Percentiles rank a stretch among this genome's conserved stretches.
phyloP scores from a whole-genome alignment of 1,139 yeast genomes.

The Eremothecium gossypii region DNA sequence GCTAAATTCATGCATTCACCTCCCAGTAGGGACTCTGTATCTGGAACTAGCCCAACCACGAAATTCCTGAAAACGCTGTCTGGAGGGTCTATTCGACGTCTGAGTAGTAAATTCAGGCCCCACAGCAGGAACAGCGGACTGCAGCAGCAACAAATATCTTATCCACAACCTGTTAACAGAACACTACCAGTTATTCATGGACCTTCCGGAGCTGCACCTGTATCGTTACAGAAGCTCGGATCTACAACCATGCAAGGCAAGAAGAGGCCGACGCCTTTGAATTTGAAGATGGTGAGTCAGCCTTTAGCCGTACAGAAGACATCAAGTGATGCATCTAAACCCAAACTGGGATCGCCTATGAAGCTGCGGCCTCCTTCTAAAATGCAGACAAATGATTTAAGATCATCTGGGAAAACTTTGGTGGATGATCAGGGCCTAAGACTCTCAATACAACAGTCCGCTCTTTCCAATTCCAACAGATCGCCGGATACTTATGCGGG shows the following conservation, averaged over 20 bases:
- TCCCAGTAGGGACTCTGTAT: neutral
- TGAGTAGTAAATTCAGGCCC: neutral
- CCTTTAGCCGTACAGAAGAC: conserved; percentile 4
- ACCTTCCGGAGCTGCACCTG: too few relatives aligned
- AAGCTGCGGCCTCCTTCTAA: neutral
- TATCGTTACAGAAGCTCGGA: too few relatives aligned
- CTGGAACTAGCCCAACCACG: neutral
- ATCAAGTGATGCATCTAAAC: neutral
- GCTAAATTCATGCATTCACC: neutral
- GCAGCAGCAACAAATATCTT: neutral
- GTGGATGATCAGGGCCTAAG: neutral
- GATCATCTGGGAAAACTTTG: too few relatives aligned
- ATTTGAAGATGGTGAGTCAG: conserved; percentile 5
- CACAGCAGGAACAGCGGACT: neutral
- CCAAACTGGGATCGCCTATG: neutral
- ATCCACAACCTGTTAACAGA: too few relatives aligned
- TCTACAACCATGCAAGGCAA: neutral
- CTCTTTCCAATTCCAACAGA: neutral
- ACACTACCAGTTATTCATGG: too few relatives aligned
- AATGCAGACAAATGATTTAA: neutral
- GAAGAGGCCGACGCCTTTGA: conserved; percentile 6
- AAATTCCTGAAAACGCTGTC: neutral
- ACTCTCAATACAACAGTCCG: neutral
- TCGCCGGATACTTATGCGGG: conserved; percentile 10
- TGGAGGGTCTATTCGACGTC: neutral